Evolutionary conservation across 129 eudicot genomes (phyloP).

Genomic region (Escallonia rubra): DNA sequence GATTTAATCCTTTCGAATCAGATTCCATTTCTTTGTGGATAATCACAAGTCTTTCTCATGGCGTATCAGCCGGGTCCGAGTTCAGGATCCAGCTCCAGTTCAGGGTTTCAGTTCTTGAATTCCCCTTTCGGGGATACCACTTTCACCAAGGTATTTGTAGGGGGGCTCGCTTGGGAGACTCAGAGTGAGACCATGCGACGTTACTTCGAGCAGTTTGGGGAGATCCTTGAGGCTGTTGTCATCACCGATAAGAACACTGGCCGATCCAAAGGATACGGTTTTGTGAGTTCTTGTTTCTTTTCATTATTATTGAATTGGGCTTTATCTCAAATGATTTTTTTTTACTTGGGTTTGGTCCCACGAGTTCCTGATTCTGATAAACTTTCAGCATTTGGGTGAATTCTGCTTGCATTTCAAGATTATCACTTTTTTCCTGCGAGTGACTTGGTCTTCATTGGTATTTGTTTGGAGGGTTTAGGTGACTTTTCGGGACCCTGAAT

Average conservation of each 20-base stretch:
- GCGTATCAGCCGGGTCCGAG: conserved; percentile 58
- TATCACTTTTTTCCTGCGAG: not conserved
- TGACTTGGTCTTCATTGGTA: conserved; percentile 35
- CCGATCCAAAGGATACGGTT: conserved; percentile 96
- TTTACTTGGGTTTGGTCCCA: too few species aligned
- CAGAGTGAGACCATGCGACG: conserved; percentile 77
- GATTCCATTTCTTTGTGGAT: not conserved
- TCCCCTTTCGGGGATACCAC: conserved; percentile 94
- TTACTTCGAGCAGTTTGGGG: conserved; percentile 93
- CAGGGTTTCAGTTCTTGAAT: conserved; percentile 52
- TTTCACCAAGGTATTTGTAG: conserved; percentile 87
- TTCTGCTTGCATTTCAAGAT: too few species aligned
- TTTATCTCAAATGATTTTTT: too few species aligned
- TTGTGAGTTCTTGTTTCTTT: conserved; percentile 52
- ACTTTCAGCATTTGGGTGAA: too few species aligned
- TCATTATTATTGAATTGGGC: not conserved
- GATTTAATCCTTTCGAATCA: not conserved
- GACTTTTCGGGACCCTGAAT: conserved; percentile 96
- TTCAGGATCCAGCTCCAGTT: conserved; percentile 68
- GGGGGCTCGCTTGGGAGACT: conserved; percentile 99
- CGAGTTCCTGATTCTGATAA: too few species aligned
- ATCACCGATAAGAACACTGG: conserved; percentile 93
- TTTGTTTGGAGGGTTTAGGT: conserved; percentile 83
- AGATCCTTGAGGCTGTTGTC: conserved; percentile 97
- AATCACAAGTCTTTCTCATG: conserved; percentile 23